Conservation (phyloP, 768 basidiomycete species). For the Rhodocollybia butyracea region DNA sequence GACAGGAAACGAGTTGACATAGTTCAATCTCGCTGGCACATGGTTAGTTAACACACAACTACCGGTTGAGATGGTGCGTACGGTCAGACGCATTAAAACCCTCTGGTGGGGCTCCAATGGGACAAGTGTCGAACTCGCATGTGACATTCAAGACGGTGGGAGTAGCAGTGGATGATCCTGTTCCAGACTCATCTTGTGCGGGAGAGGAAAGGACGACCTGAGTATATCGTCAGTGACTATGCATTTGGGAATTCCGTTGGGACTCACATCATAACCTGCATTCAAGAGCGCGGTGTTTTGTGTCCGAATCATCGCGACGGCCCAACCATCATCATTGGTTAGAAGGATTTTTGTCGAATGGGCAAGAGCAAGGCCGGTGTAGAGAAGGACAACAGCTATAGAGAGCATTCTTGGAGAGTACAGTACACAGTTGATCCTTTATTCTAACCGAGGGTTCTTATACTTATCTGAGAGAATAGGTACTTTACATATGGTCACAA, state of each 20-base stretch:
- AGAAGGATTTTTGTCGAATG: constrained; percentile 20
- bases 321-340: constrained; percentile 41
- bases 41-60: not conserved
- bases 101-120: constrained; percentile 36
- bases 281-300: constrained; percentile 33
- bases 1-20: constrained; percentile 35
- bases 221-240: not conserved
- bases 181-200: constrained; percentile 43
- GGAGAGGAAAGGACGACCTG: constrained; percentile 45
- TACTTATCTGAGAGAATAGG: no score
- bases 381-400: not conserved
- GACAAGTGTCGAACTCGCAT: constrained; percentile 43
- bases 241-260: not conserved
- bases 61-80: constrained; percentile 9
- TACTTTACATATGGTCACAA: no score
- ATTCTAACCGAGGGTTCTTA: no score
- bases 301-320: constrained; percentile 41
- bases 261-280: constrained; percentile 36
- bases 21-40: constrained; percentile 29
- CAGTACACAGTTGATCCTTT: no score
- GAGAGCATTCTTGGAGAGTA: not conserved
- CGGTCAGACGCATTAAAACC: constrained; percentile 39
- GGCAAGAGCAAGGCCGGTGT: not conserved
- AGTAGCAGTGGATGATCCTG: constrained; percentile 36
- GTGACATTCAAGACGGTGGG: constrained; percentile 26